Percentiles rank a stretch among this genome's conserved stretches.
These are phyloP conservation scores for Didymella sp. DNA, from an alignment of 2,329 filamentous ascomycete species.

Conservation along the genomic window DNA sequence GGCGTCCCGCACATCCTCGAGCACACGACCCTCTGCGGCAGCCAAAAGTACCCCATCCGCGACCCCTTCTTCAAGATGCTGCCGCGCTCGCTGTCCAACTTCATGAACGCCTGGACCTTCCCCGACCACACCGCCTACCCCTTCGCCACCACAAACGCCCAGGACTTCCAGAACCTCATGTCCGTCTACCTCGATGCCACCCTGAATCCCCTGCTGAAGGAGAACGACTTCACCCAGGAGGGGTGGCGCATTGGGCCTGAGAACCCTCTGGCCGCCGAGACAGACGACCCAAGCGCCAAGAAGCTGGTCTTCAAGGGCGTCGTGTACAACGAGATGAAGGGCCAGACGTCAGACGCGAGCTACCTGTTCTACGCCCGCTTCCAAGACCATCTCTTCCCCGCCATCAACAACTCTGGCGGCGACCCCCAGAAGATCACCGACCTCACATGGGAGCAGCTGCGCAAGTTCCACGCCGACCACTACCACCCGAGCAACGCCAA, in stretches of 20 bases:
- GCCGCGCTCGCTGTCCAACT: slow-evolving; percentile 96
- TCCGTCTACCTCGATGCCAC: slow-evolving; percentile 97
- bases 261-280: slow-evolving; percentile 67
- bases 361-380: slow-evolving; percentile 97
- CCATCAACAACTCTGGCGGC: slow-evolving; percentile 94
- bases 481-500: slow-evolving; percentile 99
- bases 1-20: slow-evolving; percentile 97
- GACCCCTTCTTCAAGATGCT: slow-evolving; percentile 99
- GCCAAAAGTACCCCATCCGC: slow-evolving; percentile 95
- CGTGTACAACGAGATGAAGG: slow-evolving; percentile 99
- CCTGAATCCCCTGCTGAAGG: slow-evolving; percentile 84
- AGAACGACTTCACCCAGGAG: slow-evolving; percentile 93
- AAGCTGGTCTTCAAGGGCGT: slow-evolving; percentile 94
- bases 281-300: slow-evolving; percentile 61
- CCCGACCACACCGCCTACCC: slow-evolving; percentile 97
- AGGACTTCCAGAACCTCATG: slow-evolving; percentile 95
- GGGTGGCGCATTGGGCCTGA: slow-evolving; percentile 96
- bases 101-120: slow-evolving; percentile 99
- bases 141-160: slow-evolving; percentile 93
- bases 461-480: slow-evolving; percentile 86
- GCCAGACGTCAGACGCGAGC: slow-evolving; percentile 95
- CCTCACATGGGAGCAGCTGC: slow-evolving; percentile 87
- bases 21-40: slow-evolving; percentile 95
- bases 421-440: slow-evolving; percentile 97
- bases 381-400: slow-evolving; percentile 91